phyloP scores from a whole-genome alignment of 345 rosid species.

The Schrenkiella parvula region DNA sequence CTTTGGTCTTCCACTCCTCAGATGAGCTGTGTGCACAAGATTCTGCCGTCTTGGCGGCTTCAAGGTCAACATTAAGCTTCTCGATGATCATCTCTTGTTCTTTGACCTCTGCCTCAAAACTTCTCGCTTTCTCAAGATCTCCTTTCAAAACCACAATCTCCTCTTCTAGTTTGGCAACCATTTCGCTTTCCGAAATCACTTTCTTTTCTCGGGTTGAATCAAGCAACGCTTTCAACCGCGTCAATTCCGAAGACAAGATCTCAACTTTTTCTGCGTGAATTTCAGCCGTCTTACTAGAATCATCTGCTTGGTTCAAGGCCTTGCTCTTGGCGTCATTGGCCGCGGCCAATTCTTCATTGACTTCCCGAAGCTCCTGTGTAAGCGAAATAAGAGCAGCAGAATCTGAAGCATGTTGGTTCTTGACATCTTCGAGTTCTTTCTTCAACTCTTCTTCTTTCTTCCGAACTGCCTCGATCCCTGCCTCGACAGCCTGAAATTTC shows the following conservation, averaged over 20 bases:
- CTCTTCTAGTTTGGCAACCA: slow-evolving; percentile 45
- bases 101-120: slow-evolving; percentile 46
- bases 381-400: slow-evolving; percentile 70
- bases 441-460: slow-evolving; percentile 80
- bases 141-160: slow-evolving; percentile 56
- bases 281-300: slow-evolving; percentile 86
- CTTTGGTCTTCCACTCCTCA: slow-evolving; percentile 70
- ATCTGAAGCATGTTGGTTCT: slow-evolving; percentile 80
- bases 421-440: slow-evolving; percentile 67
- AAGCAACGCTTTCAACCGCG: slow-evolving; percentile 60
- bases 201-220: slow-evolving; percentile 65
- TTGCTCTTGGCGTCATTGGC: slow-evolving; percentile 77
- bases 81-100: slow-evolving; percentile 59
- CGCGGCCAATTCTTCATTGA: slow-evolving; percentile 66
- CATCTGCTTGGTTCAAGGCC: slow-evolving; percentile 85
- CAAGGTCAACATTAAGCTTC: slow-evolving; percentile 75
- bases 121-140: slow-evolving; percentile 57
- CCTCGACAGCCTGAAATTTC: slow-evolving; percentile 86
- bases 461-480: slow-evolving; percentile 80
- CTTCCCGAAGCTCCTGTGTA: slow-evolving; percentile 64
- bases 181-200: slow-evolving; percentile 42
- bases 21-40: slow-evolving; percentile 66
- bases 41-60: slow-evolving; percentile 86
- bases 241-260: slow-evolving; percentile 68
- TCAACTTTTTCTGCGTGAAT: slow-evolving; percentile 76